Conservation (phyloP, 169 alveolate species). For the Perkinsus marinus region DNA sequence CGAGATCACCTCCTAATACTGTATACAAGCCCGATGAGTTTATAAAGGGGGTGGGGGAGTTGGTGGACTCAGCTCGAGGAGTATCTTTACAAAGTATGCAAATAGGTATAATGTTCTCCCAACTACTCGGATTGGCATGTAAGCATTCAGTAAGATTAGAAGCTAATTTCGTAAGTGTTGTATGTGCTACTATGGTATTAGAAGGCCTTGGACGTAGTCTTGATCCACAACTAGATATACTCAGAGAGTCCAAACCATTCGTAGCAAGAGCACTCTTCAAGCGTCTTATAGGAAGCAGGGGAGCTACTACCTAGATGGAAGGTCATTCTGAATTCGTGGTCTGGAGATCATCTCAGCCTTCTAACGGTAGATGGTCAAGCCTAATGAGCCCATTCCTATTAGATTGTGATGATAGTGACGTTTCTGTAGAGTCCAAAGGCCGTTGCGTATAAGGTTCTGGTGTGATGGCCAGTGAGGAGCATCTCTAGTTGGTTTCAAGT, state of each 20-base stretch:
- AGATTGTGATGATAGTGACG: too few species aligned
- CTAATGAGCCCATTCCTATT: too few species aligned
- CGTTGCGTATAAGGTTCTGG: too few species aligned
- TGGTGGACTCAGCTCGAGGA: not conserved
- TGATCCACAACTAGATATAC: not conserved
- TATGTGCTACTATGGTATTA: not conserved
- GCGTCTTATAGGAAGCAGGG: not conserved
- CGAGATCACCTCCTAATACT: not conserved
- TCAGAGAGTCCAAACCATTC: constrained; percentile 3
- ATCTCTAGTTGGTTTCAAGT: too few species aligned
- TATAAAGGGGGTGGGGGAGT: not conserved
- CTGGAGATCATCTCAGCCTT: too few species aligned
- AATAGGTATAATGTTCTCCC: not conserved
- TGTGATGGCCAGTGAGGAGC: too few species aligned
- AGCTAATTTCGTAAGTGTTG: not conserved
- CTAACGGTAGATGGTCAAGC: too few species aligned
- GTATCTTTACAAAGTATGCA: not conserved
- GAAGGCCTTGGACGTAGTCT: constrained; percentile 8
- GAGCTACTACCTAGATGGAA: too few species aligned
- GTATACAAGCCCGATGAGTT: not conserved
- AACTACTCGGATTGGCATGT: not conserved
- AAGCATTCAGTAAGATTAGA: not conserved
- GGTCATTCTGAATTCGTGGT: too few species aligned
- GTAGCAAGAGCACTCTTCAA: not conserved
- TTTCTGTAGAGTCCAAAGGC: too few species aligned